These are phyloP conservation scores for Daedaleopsis sinensis DNA, from an alignment of 768 basidiomycete species.

Conservation along the genomic window DNA sequence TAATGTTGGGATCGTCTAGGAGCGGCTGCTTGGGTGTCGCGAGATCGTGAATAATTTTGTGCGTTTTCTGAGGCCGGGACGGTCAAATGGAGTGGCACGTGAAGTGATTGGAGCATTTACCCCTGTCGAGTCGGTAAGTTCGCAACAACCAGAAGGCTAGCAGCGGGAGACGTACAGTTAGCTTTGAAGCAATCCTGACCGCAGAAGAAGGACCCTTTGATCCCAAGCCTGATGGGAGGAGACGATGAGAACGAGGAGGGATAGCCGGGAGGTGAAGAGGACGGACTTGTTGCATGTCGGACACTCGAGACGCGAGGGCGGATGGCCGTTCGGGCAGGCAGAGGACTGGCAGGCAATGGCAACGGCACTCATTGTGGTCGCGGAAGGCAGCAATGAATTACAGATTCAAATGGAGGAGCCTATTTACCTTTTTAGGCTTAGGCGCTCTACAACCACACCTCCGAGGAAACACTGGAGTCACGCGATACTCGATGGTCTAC, in stretches of 20 bases:
- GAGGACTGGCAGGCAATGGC: constrained; percentile 66
- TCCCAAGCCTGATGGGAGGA: constrained; percentile 59
- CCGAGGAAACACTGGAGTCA: too few species aligned
- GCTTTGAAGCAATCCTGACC: constrained; percentile 96
- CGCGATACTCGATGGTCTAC: too few species aligned
- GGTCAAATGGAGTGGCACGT: constrained; percentile 7
- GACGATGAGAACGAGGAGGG: constrained; percentile 19
- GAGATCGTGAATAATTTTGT: constrained; percentile 77
- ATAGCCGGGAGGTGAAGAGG: neutral
- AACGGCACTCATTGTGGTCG: constrained; percentile 39
- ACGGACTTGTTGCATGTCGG: constrained; percentile 91
- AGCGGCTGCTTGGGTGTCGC: constrained; percentile 39
- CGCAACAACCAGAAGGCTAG: neutral
- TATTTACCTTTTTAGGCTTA: too few species aligned
- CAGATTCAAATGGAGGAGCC: too few species aligned
- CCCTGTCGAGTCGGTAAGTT: constrained; percentile 7
- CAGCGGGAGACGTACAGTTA: constrained; percentile 64
- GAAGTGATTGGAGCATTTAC: constrained; percentile 1
- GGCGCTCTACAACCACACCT: too few species aligned
- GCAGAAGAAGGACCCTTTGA: constrained; percentile 88
- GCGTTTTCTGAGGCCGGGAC: constrained; percentile 62
- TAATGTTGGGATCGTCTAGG: constrained; percentile 30
- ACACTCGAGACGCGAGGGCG: constrained; percentile 86
- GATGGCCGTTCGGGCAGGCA: constrained; percentile 77
- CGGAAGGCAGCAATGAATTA: too few species aligned